Evolutionary conservation across 441 rosid species (phyloP), one percentile per base, ranked within the genome.

Genomic region (Adansonia madagascariensis): DNA sequence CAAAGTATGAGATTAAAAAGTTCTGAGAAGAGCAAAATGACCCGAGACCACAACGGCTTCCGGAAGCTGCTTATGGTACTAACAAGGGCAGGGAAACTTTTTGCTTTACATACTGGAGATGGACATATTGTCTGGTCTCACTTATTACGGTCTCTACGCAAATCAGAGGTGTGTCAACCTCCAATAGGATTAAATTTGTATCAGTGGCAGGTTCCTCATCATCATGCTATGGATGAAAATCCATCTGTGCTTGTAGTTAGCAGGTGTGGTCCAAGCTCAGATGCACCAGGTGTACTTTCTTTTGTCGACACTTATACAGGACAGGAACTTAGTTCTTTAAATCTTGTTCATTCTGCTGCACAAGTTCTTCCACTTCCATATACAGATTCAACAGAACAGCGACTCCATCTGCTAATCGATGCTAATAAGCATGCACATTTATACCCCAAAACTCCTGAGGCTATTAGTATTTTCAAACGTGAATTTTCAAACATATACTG

Each of bases 191-290:
- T 94, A 67, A 90, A 86, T 79, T 57, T 97, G 80, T 91, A 89
- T 76, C 94, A 88, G 78, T 97, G 99, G 98, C 98, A 91, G 85
- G 88, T 93, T 68, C 98, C 99, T 74, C 99, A 97, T 88, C 98
- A 97, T 81, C 97, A 93, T 83, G 99, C 98, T 8, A 27, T 97
- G 97, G 98, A 93, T 86, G 88, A 87, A 81, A 97, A 97, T 82
- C 99, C 99, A 67, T 91, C 97, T 46, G 90, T 94, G 81, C 90
- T 97, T 81, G 86, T 93, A 70, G 89, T 97, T 86, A 97, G 98
- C 81, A 84, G 86, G 84, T 94, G 97, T n/a, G 86, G 86, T 72
- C 75, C 85, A 73, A 85, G 89, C 82, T 82, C 86, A 62, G 85
- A 83, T 86, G 88, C 94, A 12, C 89, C 82, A 1, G 98, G 90